Base-by-base conservation (phyloP, 345 rosid genomes). In the Gossypium ekmanianum region DNA sequence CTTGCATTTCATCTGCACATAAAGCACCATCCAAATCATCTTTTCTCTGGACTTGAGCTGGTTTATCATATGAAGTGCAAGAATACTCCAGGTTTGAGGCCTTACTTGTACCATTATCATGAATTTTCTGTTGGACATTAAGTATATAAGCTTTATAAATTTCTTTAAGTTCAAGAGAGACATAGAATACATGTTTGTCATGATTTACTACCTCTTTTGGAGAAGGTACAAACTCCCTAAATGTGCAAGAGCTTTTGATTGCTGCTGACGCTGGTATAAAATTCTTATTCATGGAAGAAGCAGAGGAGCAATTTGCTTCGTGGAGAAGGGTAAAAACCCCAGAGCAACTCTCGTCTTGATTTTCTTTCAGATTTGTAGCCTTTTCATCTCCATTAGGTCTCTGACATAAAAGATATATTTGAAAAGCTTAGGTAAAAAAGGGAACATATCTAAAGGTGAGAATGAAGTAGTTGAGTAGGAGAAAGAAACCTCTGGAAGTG, bases 291-390 rank as follows among this genome's bases (percentile, higher is more conserved):
- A 74, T 78, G 18, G 94, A 89, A 73, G 91, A 80, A 47, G 79
- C 83, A 47, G 87, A 85, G 71, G 86, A 77, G 75, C 80, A 79
- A 77, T 84, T 89, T 71, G 82, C 81, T 77, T 87, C 91, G 27
- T 76, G 91, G 74, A 71, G 79, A 29, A 80, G 59, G 70, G 81
- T 85, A 34, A 86, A 80, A 59, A 84, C 88, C 80, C 84, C 94
- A 18, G 98, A 92, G 87, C 88, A 83, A 84, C 68, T 87, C 44
- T 86, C 94, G 67, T 84, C 88, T 81, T 82, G 94, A 67, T 77
- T 87, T 73, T 87, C 94, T 72, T 83, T 87, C 41, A 83, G 75
- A 81, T 75, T 73, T 77, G 87, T 74, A 56, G 73, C 56, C 85
- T 78, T 84, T 61, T 79, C 81, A 59, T 83, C 84, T 78, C 83